Evolutionary conservation across 768 basidiomycete species (phyloP).

Genomic region (Agrocybe praecox): DNA sequence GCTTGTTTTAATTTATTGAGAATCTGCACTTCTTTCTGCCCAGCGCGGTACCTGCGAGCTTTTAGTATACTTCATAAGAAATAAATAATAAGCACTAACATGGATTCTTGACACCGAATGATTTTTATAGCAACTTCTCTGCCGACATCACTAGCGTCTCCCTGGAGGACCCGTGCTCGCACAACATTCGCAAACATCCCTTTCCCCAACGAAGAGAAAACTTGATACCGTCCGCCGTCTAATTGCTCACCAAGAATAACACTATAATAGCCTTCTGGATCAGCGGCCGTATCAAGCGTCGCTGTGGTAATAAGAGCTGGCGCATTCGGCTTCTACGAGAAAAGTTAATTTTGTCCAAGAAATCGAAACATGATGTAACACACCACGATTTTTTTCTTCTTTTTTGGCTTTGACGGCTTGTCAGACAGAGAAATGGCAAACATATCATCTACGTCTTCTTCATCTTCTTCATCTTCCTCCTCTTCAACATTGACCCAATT

Average conservation of each 20-base stretch:
- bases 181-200: slow-evolving; percentile 99
- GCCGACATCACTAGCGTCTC: slow-evolving; percentile 52
- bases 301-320: slow-evolving; percentile 68
- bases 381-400: slow-evolving; percentile 55
- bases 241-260: slow-evolving; percentile 94
- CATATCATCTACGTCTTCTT: slow-evolving; percentile 95
- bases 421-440: slow-evolving; percentile 65
- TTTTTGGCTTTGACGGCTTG: slow-evolving; percentile 53
- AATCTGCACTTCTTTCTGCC: slow-evolving; percentile 89
- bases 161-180: slow-evolving; percentile 77
- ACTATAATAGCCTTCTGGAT: slow-evolving; percentile 94
- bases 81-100: slow-evolving; percentile 56
- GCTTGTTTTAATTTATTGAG: slow-evolving; percentile 84
- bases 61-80: slow-evolving; percentile 6
- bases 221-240: slow-evolving; percentile 91
- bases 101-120: slow-evolving; percentile 92
- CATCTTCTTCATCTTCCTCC: slow-evolving; percentile 69
- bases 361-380: slow-evolving; percentile 20
- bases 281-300: slow-evolving; percentile 89
- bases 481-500: slow-evolving; percentile 48
- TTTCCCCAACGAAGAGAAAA: slow-evolving; percentile 93
- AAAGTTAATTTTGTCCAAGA: neutral
- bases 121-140: slow-evolving; percentile 97
- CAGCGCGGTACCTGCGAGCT: slow-evolving; percentile 83
- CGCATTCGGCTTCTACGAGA: slow-evolving; percentile 44